These are phyloP conservation scores for Houttuynia cordata DNA, from an alignment of 164 flowering plant species.

Conservation along the genomic window DNA sequence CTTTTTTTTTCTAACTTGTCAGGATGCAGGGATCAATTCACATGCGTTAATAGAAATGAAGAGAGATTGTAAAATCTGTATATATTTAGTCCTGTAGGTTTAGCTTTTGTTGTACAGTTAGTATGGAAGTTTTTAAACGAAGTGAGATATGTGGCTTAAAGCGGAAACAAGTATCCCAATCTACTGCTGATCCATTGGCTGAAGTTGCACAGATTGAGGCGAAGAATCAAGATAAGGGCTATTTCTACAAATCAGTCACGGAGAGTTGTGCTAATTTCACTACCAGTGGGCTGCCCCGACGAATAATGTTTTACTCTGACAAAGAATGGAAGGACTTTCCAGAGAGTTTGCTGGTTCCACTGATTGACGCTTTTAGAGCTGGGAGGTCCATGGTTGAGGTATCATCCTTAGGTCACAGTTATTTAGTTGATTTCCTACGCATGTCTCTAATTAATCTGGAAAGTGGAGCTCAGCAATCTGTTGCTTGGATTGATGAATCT, in stretches of 20 bases:
- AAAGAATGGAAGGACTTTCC: conserved; percentile 20
- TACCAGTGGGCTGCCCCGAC: conserved; percentile 12
- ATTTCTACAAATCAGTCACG: not conserved
- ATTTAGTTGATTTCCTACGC: conserved; percentile 10
- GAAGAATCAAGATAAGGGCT: not conserved
- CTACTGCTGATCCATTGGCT: not conserved
- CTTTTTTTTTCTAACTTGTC: not conserved
- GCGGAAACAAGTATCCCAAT: conserved; percentile 4
- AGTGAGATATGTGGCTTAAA: conserved; percentile 1
- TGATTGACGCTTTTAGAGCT: conserved; percentile 10
- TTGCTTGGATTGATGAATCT: conserved; percentile 20
- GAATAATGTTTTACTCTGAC: conserved; percentile 11
- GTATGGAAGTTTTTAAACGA: not conserved
- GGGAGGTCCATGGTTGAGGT: conserved; percentile 9
- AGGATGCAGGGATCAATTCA: not conserved
- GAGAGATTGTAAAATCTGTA: conserved; percentile 4
- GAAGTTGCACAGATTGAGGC: not conserved
- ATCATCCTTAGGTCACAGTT: not conserved
- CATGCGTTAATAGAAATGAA: not conserved
- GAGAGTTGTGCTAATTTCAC: conserved; percentile 10
- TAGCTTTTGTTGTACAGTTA: not conserved
- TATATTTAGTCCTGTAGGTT: not conserved
- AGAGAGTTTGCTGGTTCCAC: not conserved
- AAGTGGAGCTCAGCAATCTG: conserved; percentile 9
- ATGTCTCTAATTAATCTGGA: conserved; percentile 11